Evolutionary conservation across 139 green algal species (phyloP).

Genomic region (Choricystis sp.): DNA sequence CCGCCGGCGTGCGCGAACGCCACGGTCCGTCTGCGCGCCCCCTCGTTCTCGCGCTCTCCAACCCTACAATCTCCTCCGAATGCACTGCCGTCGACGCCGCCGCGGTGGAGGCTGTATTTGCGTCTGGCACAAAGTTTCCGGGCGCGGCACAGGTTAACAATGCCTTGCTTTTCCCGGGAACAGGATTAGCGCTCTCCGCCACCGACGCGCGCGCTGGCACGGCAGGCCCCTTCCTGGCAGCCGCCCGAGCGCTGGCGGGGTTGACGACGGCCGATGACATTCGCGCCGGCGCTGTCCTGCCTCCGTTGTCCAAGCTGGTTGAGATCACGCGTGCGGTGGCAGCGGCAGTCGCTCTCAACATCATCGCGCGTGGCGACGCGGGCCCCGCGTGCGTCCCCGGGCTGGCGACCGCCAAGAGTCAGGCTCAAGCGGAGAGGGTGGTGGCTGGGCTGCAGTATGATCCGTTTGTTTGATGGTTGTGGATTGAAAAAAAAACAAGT

Average conservation of each 20-base stretch:
- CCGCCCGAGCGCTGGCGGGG: constrained; percentile 6
- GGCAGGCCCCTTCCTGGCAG: constrained; percentile 12
- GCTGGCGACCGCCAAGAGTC: too few species aligned
- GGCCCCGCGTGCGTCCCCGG: too few species aligned
- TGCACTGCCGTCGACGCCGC: constrained; percentile 23
- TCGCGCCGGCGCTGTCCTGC: constrained; percentile 3
- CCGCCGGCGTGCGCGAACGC: background rate
- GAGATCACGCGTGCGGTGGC: background rate
- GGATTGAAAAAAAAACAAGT: too few species aligned
- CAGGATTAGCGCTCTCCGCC: constrained; percentile 9
- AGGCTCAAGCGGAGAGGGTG: too few species aligned
- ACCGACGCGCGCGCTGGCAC: constrained; percentile 9
- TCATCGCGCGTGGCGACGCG: too few species aligned
- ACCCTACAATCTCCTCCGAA: constrained; percentile 16
- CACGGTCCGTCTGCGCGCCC: constrained; percentile 6
- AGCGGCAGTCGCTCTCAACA: background rate
- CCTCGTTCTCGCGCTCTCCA: constrained; percentile 21
- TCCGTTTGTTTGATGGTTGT: too few species aligned
- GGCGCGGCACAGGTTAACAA: constrained; percentile 20
- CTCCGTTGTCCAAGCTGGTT: constrained; percentile 7
- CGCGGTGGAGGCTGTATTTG: constrained; percentile 14
- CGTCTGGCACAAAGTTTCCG: constrained; percentile 16
- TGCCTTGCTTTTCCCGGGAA: constrained; percentile 21
- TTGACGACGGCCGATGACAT: constrained; percentile 8
- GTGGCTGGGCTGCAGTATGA: too few species aligned